phyloP scores from a whole-genome alignment of 495 filamentous ascomycete species.

The Trichocladium uniseriatum region DNA sequence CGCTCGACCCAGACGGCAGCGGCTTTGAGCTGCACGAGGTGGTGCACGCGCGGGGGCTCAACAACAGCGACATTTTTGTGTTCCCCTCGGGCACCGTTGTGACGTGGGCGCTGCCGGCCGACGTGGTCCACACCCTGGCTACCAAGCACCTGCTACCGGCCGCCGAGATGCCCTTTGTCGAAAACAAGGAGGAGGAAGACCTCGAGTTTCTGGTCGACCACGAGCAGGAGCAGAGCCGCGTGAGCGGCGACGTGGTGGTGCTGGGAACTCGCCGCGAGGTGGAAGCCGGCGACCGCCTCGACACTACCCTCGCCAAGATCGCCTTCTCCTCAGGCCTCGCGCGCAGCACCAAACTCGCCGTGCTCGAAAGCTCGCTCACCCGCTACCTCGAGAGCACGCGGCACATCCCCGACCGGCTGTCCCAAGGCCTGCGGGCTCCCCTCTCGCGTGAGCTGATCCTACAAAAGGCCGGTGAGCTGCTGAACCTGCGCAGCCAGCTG shows the following conservation, averaged over 20 bases:
- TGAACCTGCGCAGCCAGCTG: conserved; percentile 80
- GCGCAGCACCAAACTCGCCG: conserved; percentile 89
- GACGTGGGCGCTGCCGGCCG: conserved; percentile 71
- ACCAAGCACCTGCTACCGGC: conserved; percentile 63
- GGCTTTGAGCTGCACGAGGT: conserved; percentile 54
- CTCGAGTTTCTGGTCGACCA: conserved; percentile 79
- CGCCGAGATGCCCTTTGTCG: conserved; percentile 62
- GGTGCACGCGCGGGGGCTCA: conserved; percentile 45
- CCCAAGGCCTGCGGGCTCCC: conserved; percentile 27
- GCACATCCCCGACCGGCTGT: conserved; percentile 65
- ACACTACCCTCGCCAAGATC: conserved; percentile 83
- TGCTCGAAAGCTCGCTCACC: conserved; percentile 73
- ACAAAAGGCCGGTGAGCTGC: conserved; percentile 87
- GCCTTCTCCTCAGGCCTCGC: conserved; percentile 96
- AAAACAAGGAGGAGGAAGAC: conserved; percentile 67
- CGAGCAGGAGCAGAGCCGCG: conserved; percentile 60
- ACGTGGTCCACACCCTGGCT: conserved; percentile 62
- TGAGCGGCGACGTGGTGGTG: conserved; percentile 83
- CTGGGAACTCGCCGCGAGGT: conserved; percentile 59
- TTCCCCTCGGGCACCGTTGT: conserved; percentile 96
- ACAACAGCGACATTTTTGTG: conserved; percentile 80
- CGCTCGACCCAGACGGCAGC: conserved; percentile 49
- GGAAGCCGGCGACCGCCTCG: conserved; percentile 36
- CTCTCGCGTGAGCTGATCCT: conserved; percentile 47
- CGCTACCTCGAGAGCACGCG: conserved; percentile 79